A percentile compares a stretch with the other conserved stretches of the same genome.
Evolutionary conservation across 768 basidiomycete species (phyloP).

Genomic region (Epithele typhae): DNA sequence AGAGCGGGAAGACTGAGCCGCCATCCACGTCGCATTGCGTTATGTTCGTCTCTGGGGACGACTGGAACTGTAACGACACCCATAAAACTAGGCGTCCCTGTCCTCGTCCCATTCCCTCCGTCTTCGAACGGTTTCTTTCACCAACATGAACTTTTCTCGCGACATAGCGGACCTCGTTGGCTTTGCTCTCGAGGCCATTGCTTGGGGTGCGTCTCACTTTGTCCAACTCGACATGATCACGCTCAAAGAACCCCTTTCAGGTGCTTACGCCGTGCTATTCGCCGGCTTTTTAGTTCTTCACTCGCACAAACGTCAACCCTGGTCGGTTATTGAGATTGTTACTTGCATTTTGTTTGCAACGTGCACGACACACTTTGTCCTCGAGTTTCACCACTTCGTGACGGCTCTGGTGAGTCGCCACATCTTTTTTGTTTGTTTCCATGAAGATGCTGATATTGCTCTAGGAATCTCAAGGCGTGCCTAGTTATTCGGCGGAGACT

Average conservation of each 20-base stretch:
- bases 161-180: slow-evolving; percentile 32
- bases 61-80: too few relatives aligned
- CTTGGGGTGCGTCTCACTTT: slow-evolving; percentile 29
- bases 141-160: too few relatives aligned
- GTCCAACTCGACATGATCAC: not conserved
- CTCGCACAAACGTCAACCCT: slow-evolving; percentile 7
- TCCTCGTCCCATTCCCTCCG: too few relatives aligned
- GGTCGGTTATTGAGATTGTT: slow-evolving; percentile 23
- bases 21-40: too few relatives aligned
- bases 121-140: too few relatives aligned
- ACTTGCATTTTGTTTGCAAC: slow-evolving; percentile 29
- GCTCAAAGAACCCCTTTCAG: slow-evolving; percentile 1
- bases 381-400: slow-evolving; percentile 35
- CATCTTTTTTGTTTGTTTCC: not conserved
- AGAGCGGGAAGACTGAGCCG: too few relatives aligned
- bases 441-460: not conserved
- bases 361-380: slow-evolving; percentile 29
- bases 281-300: slow-evolving; percentile 25
- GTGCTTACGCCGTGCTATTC: slow-evolving; percentile 25
- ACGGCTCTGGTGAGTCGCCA: slow-evolving; percentile 26
- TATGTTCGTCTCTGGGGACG: too few relatives aligned
- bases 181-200: slow-evolving; percentile 31
- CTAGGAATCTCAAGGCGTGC: not conserved
- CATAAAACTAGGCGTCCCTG: too few relatives aligned
- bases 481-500: slow-evolving; percentile 29